Conservation (phyloP, 805 yeast species). For the Tetrapisispora taiwanensis region DNA sequence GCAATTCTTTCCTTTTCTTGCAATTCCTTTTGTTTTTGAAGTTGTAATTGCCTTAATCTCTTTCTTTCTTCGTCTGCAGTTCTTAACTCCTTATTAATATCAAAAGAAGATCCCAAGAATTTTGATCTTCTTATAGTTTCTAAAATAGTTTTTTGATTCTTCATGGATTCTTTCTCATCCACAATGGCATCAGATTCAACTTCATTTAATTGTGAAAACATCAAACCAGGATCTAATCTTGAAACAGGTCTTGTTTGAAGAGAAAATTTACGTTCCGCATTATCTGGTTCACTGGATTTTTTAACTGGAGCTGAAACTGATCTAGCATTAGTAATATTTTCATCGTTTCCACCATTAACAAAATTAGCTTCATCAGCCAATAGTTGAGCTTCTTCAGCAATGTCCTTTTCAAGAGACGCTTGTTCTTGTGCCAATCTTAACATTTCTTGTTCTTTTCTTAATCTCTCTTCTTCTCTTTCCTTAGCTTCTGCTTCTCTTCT, state of each 20-base stretch:
- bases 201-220: slow-evolving; percentile 15
- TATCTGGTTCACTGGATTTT: slow-evolving; percentile 20
- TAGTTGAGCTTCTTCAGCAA: slow-evolving; percentile 17
- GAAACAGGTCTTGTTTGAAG: slow-evolving; percentile 35
- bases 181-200: slow-evolving; percentile 16
- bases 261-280: slow-evolving; percentile 32
- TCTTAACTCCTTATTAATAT: slow-evolving; percentile 26
- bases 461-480: slow-evolving; percentile 10
- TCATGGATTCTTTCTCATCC: slow-evolving; percentile 16
- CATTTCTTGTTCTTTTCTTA: slow-evolving; percentile 10
- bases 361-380: slow-evolving; percentile 10
- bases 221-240: slow-evolving; percentile 35
- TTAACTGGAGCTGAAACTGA: slow-evolving; percentile 33
- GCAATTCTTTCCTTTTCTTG: slow-evolving; percentile 7
- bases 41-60: not conserved
- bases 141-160: slow-evolving; percentile 27
- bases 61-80: slow-evolving; percentile 7
- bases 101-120: slow-evolving; percentile 35
- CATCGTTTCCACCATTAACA: slow-evolving; percentile 5
- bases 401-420: slow-evolving; percentile 23
- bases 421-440: slow-evolving; percentile 16
- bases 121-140: slow-evolving; percentile 37
- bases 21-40: slow-evolving; percentile 3
- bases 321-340: slow-evolving; percentile 14
- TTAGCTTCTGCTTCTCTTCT: slow-evolving; percentile 16